phyloP scores from a whole-genome alignment of 2,329 filamentous ascomycete species.

The Thermomyces lanuginosus region DNA sequence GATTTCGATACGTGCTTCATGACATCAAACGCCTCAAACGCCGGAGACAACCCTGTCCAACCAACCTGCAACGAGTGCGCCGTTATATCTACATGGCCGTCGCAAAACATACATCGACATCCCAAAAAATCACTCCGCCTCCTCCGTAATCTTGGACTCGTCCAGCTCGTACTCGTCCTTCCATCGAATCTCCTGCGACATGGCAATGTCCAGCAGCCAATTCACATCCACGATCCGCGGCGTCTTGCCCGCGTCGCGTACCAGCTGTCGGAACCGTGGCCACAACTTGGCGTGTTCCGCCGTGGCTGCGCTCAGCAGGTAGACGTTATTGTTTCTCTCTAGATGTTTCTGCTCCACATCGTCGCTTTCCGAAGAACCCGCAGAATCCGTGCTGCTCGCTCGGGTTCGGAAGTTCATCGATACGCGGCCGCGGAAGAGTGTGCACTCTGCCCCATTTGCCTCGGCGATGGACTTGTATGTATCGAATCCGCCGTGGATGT shows the following conservation, averaged over 20 bases:
- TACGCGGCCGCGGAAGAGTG: slow-evolving; percentile 57
- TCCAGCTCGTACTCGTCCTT: slow-evolving; percentile 41
- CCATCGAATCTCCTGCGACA: slow-evolving; percentile 67
- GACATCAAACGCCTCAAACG: slow-evolving; percentile 4
- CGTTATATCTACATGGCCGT: neutral
- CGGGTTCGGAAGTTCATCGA: slow-evolving; percentile 34
- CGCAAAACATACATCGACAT: neutral
- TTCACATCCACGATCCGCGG: slow-evolving; percentile 69
- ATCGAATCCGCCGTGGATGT: slow-evolving; percentile 63
- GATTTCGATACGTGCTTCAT: slow-evolving; percentile 16
- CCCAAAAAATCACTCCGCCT: slow-evolving; percentile 2
- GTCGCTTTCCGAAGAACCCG: slow-evolving; percentile 45
- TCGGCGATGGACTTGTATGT: slow-evolving; percentile 75
- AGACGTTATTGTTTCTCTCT: no score
- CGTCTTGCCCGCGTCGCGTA: slow-evolving; percentile 58
- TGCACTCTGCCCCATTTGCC: slow-evolving; percentile 74
- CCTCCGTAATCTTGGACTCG: slow-evolving; percentile 14
- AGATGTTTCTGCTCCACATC: no score
- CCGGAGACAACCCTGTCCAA: slow-evolving; percentile 4
- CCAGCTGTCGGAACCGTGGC: slow-evolving; percentile 66
- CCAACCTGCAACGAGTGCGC: neutral
- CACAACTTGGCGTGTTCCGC: slow-evolving; percentile 58
- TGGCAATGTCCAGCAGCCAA: slow-evolving; percentile 78
- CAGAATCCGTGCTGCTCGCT: slow-evolving; percentile 48
- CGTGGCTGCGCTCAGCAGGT: slow-evolving; percentile 57